Evolutionary conservation across 306 rosid genomes (phyloP).

Genomic region (Cucurbita argyrosperma): DNA sequence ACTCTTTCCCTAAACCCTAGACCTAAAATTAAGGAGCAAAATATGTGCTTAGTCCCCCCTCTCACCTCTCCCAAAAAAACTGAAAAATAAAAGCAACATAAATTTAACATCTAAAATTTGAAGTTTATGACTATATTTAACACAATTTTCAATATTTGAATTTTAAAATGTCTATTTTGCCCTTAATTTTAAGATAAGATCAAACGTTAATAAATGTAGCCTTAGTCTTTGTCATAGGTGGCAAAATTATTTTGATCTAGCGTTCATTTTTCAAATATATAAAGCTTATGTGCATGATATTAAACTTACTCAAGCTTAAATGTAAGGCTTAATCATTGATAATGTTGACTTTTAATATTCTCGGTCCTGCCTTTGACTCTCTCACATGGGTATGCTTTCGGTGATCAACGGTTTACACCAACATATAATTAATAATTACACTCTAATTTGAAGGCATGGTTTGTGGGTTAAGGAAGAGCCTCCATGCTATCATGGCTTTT

Average conservation of each 20-base stretch:
- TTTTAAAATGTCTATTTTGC: no score
- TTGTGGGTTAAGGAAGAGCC: constrained; percentile 2
- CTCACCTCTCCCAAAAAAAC: no score
- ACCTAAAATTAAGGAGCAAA: no score
- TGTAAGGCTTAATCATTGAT: neutral
- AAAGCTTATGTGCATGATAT: neutral
- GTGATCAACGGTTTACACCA: no score
- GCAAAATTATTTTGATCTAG: neutral
- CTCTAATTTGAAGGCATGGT: constrained; percentile 4
- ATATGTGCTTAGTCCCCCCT: no score
- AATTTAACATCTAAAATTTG: no score
- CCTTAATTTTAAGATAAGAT: no score
- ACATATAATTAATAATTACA: neutral
- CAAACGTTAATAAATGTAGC: neutral
- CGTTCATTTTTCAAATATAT: neutral
- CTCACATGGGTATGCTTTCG: neutral
- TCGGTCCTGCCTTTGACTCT: neutral
- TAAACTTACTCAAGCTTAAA: neutral
- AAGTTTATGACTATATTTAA: no score
- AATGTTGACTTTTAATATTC: neutral
- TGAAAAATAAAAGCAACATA: no score
- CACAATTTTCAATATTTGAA: no score
- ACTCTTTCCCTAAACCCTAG: no score
- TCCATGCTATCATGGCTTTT: neutral
- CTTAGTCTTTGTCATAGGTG: neutral